Evolutionary conservation across 2,329 filamentous ascomycete genomes (phyloP).

Genomic region (Lachnellula cervina): DNA sequence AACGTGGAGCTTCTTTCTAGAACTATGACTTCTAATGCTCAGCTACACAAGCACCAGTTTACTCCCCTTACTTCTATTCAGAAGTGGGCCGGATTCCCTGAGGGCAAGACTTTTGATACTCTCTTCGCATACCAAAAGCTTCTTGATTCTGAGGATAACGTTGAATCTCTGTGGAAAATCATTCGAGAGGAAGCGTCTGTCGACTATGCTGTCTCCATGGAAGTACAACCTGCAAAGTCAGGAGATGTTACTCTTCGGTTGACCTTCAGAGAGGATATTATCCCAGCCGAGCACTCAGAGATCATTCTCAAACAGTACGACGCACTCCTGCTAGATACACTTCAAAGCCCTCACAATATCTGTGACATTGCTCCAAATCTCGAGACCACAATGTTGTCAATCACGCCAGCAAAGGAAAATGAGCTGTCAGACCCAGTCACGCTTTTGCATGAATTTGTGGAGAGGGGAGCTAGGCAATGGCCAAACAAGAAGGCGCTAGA

Average conservation of each 20-base stretch:
- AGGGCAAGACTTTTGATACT: conserved; percentile 72
- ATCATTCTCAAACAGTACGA: conserved; percentile 71
- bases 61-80: conserved; percentile 68
- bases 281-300: conserved; percentile 64
- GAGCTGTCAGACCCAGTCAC: conserved; percentile 50
- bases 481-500: conserved; percentile 67
- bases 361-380: conserved; percentile 20
- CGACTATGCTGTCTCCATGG: conserved; percentile 77
- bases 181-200: conserved; percentile 62
- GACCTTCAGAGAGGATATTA: conserved; percentile 57
- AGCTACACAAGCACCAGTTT: conserved; percentile 65
- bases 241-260: conserved; percentile 56
- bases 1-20: conserved; percentile 53
- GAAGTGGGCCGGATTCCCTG: conserved; percentile 60
- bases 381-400: conserved; percentile 51
- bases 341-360: conserved; percentile 42
- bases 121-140: conserved; percentile 77
- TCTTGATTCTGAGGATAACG: conserved; percentile 21
- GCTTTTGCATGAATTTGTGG: conserved; percentile 75
- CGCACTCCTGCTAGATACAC: conserved; percentile 53
- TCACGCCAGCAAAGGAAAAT: conserved; percentile 55
- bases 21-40: conserved; percentile 62
- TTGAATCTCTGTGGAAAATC: conserved; percentile 49
- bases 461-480: conserved; percentile 49
- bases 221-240: conserved; percentile 56